These are phyloP conservation scores for Sonneratia alba DNA, from an alignment of 345 rosid genomes.

Conservation along the genomic window DNA sequence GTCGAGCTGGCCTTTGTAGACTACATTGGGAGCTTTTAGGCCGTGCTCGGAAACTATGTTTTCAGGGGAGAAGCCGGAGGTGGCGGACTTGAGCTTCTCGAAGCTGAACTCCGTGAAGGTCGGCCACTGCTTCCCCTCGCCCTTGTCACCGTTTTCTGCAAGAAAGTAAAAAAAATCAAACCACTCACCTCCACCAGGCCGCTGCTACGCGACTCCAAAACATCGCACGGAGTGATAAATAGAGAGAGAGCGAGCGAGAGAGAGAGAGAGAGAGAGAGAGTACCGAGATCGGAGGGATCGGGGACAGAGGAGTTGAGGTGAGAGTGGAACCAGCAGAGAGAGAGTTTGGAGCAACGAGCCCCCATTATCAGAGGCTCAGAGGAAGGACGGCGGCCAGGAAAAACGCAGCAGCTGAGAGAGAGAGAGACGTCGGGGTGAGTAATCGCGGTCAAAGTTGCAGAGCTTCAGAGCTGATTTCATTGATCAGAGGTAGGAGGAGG, in stretches of 20 bases:
- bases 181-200: background rate
- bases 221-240: background rate
- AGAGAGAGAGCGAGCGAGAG: background rate
- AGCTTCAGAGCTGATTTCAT: too few relatives aligned
- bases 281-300: constrained; percentile 74
- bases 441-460: too few relatives aligned
- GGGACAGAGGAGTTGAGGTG: constrained; percentile 43
- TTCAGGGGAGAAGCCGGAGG: constrained; percentile 64
- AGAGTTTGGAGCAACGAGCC: constrained; percentile 57
- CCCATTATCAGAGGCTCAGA: constrained; percentile 36
- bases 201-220: too few relatives aligned
- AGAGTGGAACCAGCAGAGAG: constrained; percentile 62
- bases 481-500: too few relatives aligned
- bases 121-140: constrained; percentile 42
- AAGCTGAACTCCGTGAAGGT: constrained; percentile 63
- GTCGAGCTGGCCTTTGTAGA: constrained; percentile 76
- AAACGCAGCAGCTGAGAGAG: background rate
- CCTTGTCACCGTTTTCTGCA: constrained; percentile 36
- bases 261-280: background rate
- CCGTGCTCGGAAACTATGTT: constrained; percentile 97
- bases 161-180: background rate
- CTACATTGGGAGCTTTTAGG: constrained; percentile 89
- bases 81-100: constrained; percentile 69
- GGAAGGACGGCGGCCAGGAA: background rate
- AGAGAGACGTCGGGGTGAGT: background rate